phyloP scores from a whole-genome alignment of 73 alveolate genomes.

The Paramecium pentaurelia region DNA sequence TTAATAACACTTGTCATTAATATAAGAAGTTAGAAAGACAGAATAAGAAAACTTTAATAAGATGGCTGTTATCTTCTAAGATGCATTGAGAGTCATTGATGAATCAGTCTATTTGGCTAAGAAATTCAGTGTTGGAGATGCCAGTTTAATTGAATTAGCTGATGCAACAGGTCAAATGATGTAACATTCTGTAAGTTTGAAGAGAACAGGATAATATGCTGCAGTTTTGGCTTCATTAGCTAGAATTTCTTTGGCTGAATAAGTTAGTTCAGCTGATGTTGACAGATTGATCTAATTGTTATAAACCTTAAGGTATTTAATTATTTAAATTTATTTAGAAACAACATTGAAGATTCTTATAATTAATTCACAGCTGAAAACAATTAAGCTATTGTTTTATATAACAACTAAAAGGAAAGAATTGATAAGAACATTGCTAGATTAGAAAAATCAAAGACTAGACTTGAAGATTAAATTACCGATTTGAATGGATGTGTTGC shows the following conservation, averaged over 20 bases:
- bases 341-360: slow-evolving; percentile 34
- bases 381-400: neutral
- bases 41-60: slow-evolving; percentile 4
- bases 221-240: slow-evolving; percentile 46
- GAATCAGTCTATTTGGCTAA: slow-evolving; percentile 20
- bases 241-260: slow-evolving; percentile 37
- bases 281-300: slow-evolving; percentile 37
- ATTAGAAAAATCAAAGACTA: slow-evolving; percentile 10
- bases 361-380: slow-evolving; percentile 23
- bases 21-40: slow-evolving; percentile 33
- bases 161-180: slow-evolving; percentile 26
- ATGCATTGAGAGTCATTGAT: slow-evolving; percentile 39
- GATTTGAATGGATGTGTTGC: slow-evolving; percentile 43
- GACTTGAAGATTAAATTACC: slow-evolving; percentile 38
- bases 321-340: neutral
- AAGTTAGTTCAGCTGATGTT: slow-evolving; percentile 44
- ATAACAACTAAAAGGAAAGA: slow-evolving; percentile 37
- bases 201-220: slow-evolving; percentile 35
- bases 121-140: slow-evolving; percentile 53
- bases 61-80: slow-evolving; percentile 40
- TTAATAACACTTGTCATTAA: slow-evolving; percentile 13
- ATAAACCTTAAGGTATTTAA: neutral
- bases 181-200: neutral
- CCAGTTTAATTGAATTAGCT: slow-evolving; percentile 40
- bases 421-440: slow-evolving; percentile 34